Base-by-base conservation (phyloP, 2,329 filamentous ascomycete genomes). In the Blumeria hordei region DNA sequence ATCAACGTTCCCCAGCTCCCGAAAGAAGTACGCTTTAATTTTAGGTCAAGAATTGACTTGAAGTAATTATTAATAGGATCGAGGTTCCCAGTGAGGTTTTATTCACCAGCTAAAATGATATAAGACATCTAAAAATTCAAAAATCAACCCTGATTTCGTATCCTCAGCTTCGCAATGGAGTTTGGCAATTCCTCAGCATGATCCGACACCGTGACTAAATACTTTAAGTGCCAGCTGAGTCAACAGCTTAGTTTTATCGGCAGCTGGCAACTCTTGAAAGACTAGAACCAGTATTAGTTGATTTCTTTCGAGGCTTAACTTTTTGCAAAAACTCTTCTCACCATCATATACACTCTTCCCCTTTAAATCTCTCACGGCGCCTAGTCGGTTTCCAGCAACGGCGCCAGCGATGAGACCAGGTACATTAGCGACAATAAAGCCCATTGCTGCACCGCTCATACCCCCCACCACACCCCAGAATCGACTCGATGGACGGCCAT, bases 381-480 rank as follows among this genome's bases (percentile, higher is more conserved):
- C 92, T n/a, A 96, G 69, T 54, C 88, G 71, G 69, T 95, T 96
- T 10, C 92, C 92, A 0, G 88, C 90, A 2, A 95, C 88, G 2
- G 86, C 87, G 2, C 92, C 92, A 0, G 90, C 90, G 39, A 96
- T 68, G 63, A 90, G 75, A 0, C 92, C 92, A 0, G 90, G 85
- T 52, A 95, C 78, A 66, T 96, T 96, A 33, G 83, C 92, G 32
- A 96, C 76, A 61, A 98, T 98, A 67, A 96, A 96, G 0, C 92
- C 92, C 67, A 98, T 76, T 2, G 87, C 85, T 11, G 83, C 90
- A 35, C 92, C 92, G 64, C 86, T 92, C 43, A 90, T 68, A 1
- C 87, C 88, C 3, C 92, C 92, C 0, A 95, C 66, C 59, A 95
- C 68, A 56, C 80, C 76, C 90, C 92, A 98, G 68, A 98, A 94